Base-by-base conservation (phyloP, 2,329 filamentous ascomycete genomes). In the Cadophora luteo-olivacea region DNA sequence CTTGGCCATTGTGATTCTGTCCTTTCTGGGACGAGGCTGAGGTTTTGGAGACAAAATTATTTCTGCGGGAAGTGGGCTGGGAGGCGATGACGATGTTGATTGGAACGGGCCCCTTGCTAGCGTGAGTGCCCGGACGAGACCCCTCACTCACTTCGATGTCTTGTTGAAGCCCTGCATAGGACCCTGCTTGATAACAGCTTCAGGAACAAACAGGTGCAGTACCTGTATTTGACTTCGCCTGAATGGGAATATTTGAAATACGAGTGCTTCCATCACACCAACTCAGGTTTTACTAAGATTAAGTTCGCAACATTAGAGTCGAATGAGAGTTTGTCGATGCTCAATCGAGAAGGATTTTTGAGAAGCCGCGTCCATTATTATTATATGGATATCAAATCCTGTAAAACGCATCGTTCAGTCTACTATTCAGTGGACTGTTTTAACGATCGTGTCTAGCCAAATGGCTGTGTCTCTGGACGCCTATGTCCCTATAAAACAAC, bases 1-100 rank as follows among this genome's bases (percentile, higher is more conserved):
- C 71, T 79, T 79, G 41, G 77, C 77, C 77, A 79, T 79, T 67
- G 62, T 72, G 24, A 8, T 14, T 54, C 38, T 64, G 29, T n/a
- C 19, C 24, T 19, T 58, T 22, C 14, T 58, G 63, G 33, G 29
- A 45, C 63, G 52, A 60, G 57, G 57, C 57, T 60, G 57, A 60
- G 57, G 24, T 19, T 45, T 60, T 25, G 36, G 55, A n/a, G 55
- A 54, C 12, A 29, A 57, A 54, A 25, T 49, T 61, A 61, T 60
- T 63, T 58, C 66, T 62, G 52, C 25, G 54, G 57, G 57, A 45
- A 58, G 51, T 65, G 51, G 63, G n/a, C 52, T 64, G 60, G 63
- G 54, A 66, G 25, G n/a, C 22, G 22, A 54, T 41, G 61, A 64
- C 33, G 33, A n/a, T 33, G 36, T n/a, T 64, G 45, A 64, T 54